Base-by-base conservation (phyloP, 192 early-diverging fungal species). In the Umbelopsis ramanniana region DNA sequence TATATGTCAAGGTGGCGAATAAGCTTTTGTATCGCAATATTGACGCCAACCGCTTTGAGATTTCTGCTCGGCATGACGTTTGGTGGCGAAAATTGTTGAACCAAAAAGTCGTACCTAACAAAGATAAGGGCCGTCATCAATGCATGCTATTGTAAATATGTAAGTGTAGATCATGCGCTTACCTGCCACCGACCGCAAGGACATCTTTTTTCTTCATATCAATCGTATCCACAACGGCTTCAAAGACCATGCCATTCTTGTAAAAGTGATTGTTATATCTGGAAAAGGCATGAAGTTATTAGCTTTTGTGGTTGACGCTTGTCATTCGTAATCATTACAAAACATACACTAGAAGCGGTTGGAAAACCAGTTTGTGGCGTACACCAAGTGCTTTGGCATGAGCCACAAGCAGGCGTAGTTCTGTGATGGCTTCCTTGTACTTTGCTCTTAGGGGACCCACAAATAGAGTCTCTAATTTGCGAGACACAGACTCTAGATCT, bases 11-110 rank as follows among this genome's bases (percentile, higher is more conserved):
- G 85, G 40, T 88, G 85, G 15, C 78, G 79, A 35, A 93, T 85
- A 29, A 92, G 82, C 74, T 89, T 88, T 76, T 91, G 89, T 55
- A 92, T 78, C 46, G 91, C 91, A 76, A 96, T 93, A 77, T 94
- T 93, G 46, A 93, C 91, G 11, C 96, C 96, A 50, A 94, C 88
- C 29, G 88, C 93, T 22, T 75, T 80, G 0, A 86, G 70, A 47
- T 72, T 75, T 53, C 84, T 79, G 12, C 75, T 71, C 7, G 74
- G 47, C 5, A 40, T 46, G 69, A 81, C 76, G 43, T 79, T 83
- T 3, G 83, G 82, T 52, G 79, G 79, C 53, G 79, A 74, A 72
- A 86, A 84, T 40, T 84, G 80, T 70, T 87, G 84, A 46, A 87
- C 78, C 52, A 89, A 52, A 8, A 76, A 81, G 50, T 87, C 86